Conservation (phyloP, 2,329 filamentous ascomycete species). For the Huntiella abstrusa region DNA sequence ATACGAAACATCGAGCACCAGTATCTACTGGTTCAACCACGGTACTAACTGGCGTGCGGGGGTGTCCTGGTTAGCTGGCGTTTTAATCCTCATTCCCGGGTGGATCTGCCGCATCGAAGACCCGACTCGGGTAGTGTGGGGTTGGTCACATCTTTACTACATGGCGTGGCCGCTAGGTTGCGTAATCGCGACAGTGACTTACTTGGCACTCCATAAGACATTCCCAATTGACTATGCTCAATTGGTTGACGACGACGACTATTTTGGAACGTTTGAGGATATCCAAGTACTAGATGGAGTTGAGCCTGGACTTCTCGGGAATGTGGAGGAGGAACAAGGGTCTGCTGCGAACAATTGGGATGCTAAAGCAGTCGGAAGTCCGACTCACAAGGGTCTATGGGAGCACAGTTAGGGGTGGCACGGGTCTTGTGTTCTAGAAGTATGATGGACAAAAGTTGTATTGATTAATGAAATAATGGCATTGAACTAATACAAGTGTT, state of each 20-base stretch:
- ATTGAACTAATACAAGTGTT: background rate
- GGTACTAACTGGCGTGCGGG: conserved; percentile 23
- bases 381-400: background rate
- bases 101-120: conserved; percentile 19
- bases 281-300: background rate
- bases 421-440: background rate
- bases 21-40: conserved; percentile 23
- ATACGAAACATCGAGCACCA: conserved; percentile 20
- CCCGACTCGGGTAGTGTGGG: conserved; percentile 12
- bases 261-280: conserved; percentile 15
- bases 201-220: conserved; percentile 12
- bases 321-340: too few species aligned
- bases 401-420: background rate
- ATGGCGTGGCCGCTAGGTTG: conserved; percentile 15
- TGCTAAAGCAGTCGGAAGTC: background rate
- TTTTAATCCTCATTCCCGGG: conserved; percentile 23
- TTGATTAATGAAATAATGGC: background rate
- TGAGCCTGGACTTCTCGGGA: too few species aligned
- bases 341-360: background rate
- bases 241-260: conserved; percentile 15
- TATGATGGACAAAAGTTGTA: background rate
- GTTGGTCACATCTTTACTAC: conserved; percentile 17
- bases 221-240: conserved; percentile 13
- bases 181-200: conserved; percentile 12
- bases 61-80: conserved; percentile 23